Evolutionary conservation across 768 basidiomycete genomes (phyloP), one percentile per base, ranked within the genome.

Genomic region (Suillus discolor): DNA sequence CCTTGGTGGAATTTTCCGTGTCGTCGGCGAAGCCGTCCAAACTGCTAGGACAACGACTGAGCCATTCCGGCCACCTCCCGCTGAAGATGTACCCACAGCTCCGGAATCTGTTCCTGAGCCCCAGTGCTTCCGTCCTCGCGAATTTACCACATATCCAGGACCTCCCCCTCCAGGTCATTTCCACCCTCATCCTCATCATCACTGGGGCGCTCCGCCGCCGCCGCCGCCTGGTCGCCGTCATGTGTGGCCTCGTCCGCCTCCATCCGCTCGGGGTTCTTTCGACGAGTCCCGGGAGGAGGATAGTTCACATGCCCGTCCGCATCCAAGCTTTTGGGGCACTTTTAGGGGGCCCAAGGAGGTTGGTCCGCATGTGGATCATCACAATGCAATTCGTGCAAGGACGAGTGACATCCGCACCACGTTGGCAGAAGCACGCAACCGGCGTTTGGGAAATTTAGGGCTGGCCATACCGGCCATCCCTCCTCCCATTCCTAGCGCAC

Each of bases 1-100:
- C 9, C 75, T 94, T 38, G 85, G 83, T 7, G 81, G 81, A 55
- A 76, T 93, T 39, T 79, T 91, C 65, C 84, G 83, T 49, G 75
- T 84, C 28, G 78, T 92, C n/a, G 83, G 78, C 31, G 76, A 73
- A 55, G 72, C 79, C 57, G 69, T 69, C 39, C 71, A 72, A 28
- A 74, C 64, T 67, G 68, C 47, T 11, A 65, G 66, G 41, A 64
- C 45, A 68, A 23, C 67, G 49, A n/a, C 36, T 4, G 54, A 49
- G 42, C 61, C 62, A 12, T 69, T 61, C 25, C 39, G 13, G 41
- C 7, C 59, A 31, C 25, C 59, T 18, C 18, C 59, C 20, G 12
- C 25, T 28, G 39, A 60, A 13, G 38, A 66, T 47, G 31, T 60
- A 41, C 44, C 67, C 38, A 53, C 34, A 15, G 15, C 59, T 39